Percentiles rank a stretch among this genome's conserved stretches.
phyloP scores from a whole-genome alignment of 2,329 filamentous ascomycete species.

The Fusarium sp. region DNA sequence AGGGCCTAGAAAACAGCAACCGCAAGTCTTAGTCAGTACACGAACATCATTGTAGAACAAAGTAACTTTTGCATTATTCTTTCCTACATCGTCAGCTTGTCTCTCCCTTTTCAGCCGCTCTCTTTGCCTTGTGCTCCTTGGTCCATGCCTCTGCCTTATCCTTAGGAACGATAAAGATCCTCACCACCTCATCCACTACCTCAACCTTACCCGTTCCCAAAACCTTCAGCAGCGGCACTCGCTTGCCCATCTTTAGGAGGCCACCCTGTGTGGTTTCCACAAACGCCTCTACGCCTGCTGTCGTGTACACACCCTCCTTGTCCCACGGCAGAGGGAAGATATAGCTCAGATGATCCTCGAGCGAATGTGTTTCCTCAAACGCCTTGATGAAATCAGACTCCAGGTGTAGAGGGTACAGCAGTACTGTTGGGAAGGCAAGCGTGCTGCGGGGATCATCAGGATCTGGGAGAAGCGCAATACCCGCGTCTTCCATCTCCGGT shows the following conservation, averaged over 20 bases:
- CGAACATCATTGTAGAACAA: neutral
- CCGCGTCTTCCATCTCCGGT: constrained; percentile 88
- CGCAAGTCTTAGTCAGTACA: constrained; percentile 11
- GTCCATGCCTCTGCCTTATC: constrained; percentile 77
- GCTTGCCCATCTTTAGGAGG: constrained; percentile 89
- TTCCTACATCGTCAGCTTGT: neutral
- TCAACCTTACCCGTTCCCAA: constrained; percentile 80
- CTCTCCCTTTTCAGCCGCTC: constrained; percentile 56
- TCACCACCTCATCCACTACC: constrained; percentile 85
- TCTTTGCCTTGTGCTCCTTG: constrained; percentile 82
- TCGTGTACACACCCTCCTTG: constrained; percentile 67
- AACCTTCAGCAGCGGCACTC: constrained; percentile 77
- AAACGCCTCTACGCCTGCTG: constrained; percentile 79
- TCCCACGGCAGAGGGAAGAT: constrained; percentile 94
- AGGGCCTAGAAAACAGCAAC: constrained; percentile 1
- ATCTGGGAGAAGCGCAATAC: constrained; percentile 73
- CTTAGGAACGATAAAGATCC: constrained; percentile 82
- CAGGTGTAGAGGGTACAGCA: constrained; percentile 83
- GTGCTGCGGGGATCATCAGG: constrained; percentile 75
- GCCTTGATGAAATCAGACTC: constrained; percentile 92
- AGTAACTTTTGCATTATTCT: constrained; percentile 3
- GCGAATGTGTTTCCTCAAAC: constrained; percentile 78
- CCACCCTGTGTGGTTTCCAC: constrained; percentile 84
- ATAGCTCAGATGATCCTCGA: constrained; percentile 82
- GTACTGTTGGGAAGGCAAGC: constrained; percentile 78